phyloP scores from a whole-genome alignment of 108 stramenopile species.

The Pseudonitzschia pungens region DNA sequence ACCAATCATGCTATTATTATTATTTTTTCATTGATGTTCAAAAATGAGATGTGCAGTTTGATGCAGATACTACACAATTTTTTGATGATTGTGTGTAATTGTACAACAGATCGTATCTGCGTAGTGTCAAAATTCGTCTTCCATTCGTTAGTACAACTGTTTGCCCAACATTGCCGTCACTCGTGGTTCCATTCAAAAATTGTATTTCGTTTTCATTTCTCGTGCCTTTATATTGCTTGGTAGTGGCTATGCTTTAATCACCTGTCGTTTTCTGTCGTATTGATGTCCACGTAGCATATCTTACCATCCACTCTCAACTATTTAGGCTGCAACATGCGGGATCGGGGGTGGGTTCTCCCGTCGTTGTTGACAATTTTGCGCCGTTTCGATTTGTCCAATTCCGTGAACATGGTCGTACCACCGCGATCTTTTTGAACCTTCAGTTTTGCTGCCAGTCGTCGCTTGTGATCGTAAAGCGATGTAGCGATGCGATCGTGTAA shows the following conservation, averaged over 20 bases:
- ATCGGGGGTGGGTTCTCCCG: not conserved
- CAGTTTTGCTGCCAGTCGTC: not conserved
- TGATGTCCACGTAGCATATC: no score
- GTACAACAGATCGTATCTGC: not conserved
- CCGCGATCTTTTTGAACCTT: not conserved
- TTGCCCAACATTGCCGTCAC: not conserved
- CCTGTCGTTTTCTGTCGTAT: no score
- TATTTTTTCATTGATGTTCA: not conserved
- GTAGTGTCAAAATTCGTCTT: not conserved
- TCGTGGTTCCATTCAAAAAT: not conserved
- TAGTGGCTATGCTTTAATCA: no score
- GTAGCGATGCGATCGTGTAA: conserved; percentile 19
- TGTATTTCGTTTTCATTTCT: not conserved
- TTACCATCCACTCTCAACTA: not conserved
- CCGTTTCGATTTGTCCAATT: not conserved
- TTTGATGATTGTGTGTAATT: not conserved
- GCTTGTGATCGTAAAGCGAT: conserved; percentile 16
- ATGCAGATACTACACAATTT: not conserved
- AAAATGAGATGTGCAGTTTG: not conserved
- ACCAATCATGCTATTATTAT: not conserved
- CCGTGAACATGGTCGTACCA: not conserved
- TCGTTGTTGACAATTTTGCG: not conserved
- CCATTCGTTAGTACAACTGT: not conserved
- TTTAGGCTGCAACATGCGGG: not conserved
- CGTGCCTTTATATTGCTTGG: no score